Conservation (phyloP, 2,329 filamentous ascomycete genomes). For the Sarocladiaceae sp. region DNA sequence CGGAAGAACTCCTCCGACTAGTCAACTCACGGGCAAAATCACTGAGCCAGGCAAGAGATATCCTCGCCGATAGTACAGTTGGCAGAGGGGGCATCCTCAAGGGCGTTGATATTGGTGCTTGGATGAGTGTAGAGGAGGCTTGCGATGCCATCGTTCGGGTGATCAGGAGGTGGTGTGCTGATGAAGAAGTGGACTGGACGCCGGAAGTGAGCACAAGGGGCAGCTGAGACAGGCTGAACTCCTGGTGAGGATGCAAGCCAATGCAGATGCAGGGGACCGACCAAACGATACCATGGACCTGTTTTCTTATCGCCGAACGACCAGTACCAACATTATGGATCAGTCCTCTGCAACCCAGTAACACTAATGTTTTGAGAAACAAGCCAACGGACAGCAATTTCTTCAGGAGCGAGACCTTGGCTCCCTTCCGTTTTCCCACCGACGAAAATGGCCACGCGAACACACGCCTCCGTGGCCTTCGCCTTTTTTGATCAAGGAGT, state of each 20-base stretch:
- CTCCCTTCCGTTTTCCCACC: too few species aligned
- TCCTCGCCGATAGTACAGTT: neutral
- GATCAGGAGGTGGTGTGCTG: constrained; percentile 38
- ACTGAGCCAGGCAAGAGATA: constrained; percentile 22
- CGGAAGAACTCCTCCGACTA: neutral
- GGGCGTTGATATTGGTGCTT: constrained; percentile 31
- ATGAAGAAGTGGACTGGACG: constrained; percentile 43
- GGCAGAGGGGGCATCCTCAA: neutral
- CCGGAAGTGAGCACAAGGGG: constrained; percentile 24
- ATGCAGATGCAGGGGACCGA: too few species aligned
- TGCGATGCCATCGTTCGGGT: constrained; percentile 33
- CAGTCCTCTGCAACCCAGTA: too few species aligned
- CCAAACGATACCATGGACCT: too few species aligned
- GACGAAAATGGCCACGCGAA: too few species aligned
- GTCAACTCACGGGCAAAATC: constrained; percentile 17
- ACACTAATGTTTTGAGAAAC: too few species aligned
- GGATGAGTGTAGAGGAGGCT: constrained; percentile 41
- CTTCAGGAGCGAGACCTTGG: neutral
- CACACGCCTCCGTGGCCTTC: too few species aligned
- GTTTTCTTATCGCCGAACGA: too few species aligned
- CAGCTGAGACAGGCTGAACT: neutral
- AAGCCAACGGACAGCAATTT: too few species aligned
- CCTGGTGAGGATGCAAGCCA: too few species aligned
- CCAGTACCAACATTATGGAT: too few species aligned
- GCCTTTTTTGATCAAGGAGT: neutral